These are phyloP conservation scores for Cyberlindnera sargentensis DNA, from an alignment of 805 yeast species.

Conservation along the genomic window DNA sequence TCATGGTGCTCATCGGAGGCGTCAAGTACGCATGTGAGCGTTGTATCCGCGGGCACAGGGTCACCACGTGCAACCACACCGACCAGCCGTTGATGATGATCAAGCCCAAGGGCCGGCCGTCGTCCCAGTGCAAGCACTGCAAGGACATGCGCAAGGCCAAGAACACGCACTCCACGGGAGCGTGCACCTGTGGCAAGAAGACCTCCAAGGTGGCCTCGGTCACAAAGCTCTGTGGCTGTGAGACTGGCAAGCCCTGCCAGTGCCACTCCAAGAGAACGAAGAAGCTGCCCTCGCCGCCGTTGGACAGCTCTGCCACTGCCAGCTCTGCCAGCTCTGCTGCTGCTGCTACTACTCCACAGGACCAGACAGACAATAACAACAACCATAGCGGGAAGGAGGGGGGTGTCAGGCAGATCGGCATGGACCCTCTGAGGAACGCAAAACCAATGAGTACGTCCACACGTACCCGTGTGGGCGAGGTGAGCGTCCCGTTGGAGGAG, in stretches of 20 bases:
- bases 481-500: constrained; percentile 31
- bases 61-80: constrained; percentile 86
- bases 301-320: not conserved
- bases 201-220: constrained; percentile 24
- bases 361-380: not conserved
- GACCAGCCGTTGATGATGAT: constrained; percentile 89
- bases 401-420: constrained; percentile 20
- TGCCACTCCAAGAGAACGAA: constrained; percentile 21
- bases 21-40: constrained; percentile 94
- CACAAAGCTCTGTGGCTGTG: constrained; percentile 23
- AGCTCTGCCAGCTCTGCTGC: not conserved
- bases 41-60: constrained; percentile 95
- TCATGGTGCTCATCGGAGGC: constrained; percentile 87
- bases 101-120: constrained; percentile 94
- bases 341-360: not conserved
- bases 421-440: constrained; percentile 23
- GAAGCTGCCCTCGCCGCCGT: not conserved
- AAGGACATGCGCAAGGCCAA: constrained; percentile 64
- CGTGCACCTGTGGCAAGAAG: constrained; percentile 61
- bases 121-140: constrained; percentile 86
- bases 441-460: constrained; percentile 21
- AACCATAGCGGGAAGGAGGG: constrained; percentile 1
- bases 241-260: constrained; percentile 20
- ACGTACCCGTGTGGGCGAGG: constrained; percentile 31
- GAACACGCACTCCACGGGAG: constrained; percentile 49